Evolutionary conservation across 345 rosid genomes (phyloP).

Genomic region (Melaleuca quinquenervia): DNA sequence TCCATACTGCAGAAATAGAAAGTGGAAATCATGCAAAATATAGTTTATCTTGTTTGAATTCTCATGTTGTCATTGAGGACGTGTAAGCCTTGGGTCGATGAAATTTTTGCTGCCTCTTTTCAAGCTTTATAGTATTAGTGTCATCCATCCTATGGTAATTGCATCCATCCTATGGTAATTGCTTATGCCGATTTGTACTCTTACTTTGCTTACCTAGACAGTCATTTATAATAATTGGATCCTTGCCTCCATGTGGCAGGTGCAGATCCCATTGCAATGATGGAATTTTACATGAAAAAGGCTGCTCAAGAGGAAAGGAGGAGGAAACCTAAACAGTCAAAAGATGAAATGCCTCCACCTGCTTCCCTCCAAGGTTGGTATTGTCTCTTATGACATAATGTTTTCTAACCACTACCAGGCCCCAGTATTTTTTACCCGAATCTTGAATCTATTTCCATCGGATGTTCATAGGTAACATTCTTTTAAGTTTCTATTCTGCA

Average conservation of each 20-base stretch:
- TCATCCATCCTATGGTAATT: neutral
- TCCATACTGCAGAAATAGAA: neutral
- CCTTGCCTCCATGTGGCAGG: neutral
- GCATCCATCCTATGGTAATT: neutral
- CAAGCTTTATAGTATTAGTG: neutral
- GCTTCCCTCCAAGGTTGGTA: slow-evolving; percentile 72
- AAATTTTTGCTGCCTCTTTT: neutral
- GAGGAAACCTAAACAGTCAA: slow-evolving; percentile 91
- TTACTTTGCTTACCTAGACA: neutral
- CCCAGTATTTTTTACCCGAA: too few species aligned
- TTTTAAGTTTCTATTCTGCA: neutral
- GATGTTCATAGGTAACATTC: too few species aligned
- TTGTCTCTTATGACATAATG: neutral
- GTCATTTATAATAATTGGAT: neutral
- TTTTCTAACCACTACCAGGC: neutral
- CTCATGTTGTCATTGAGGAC: neutral
- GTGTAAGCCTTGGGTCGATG: neutral
- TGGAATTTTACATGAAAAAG: slow-evolving; percentile 97
- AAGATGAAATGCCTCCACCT: slow-evolving; percentile 99
- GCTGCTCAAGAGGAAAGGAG: slow-evolving; percentile 92
- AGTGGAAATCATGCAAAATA: neutral
- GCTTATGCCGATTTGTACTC: neutral
- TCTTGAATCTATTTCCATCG: too few species aligned
- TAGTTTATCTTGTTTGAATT: neutral
- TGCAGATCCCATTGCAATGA: slow-evolving; percentile 92